Conservation (phyloP, 2,329 filamentous ascomycete species). For the Cladosporium sp. region DNA sequence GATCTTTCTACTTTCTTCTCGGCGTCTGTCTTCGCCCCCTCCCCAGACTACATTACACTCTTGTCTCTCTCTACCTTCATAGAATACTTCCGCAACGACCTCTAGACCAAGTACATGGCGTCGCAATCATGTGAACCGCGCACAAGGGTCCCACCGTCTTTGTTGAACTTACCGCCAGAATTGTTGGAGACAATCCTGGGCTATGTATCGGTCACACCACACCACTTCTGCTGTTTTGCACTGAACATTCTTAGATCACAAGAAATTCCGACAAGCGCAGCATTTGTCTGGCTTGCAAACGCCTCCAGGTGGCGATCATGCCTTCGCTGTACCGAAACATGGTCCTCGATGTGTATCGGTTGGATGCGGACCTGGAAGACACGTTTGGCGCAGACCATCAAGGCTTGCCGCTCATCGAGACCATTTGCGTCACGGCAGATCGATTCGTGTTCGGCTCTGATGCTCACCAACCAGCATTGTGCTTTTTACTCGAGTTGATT, state of each 20-base stretch:
- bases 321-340: conserved; percentile 1
- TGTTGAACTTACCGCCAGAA: too few species aligned
- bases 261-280: not conserved
- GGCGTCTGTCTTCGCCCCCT: too few species aligned
- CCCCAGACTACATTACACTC: not conserved
- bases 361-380: not conserved
- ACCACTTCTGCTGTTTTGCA: too few species aligned
- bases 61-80: not conserved
- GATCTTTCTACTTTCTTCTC: too few species aligned
- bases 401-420: not conserved
- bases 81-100: too few species aligned
- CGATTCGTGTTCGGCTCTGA: too few species aligned
- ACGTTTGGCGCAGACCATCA: not conserved
- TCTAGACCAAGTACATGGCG: too few species aligned
- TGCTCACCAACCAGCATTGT: not conserved
- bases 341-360: not conserved
- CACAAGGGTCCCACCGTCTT: too few species aligned
- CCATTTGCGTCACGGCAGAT: not conserved
- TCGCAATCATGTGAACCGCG: too few species aligned
- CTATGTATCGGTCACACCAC: too few species aligned
- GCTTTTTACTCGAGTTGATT: not conserved
- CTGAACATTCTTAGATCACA: too few species aligned
- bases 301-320: not conserved
- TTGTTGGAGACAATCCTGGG: too few species aligned
- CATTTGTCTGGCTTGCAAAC: not conserved